A percentile compares a stretch with the other conserved stretches of the same genome.
Evolutionary conservation across 1,284 basidiomycete genomes (phyloP).

Genomic region (Cryptococcus sp.): DNA sequence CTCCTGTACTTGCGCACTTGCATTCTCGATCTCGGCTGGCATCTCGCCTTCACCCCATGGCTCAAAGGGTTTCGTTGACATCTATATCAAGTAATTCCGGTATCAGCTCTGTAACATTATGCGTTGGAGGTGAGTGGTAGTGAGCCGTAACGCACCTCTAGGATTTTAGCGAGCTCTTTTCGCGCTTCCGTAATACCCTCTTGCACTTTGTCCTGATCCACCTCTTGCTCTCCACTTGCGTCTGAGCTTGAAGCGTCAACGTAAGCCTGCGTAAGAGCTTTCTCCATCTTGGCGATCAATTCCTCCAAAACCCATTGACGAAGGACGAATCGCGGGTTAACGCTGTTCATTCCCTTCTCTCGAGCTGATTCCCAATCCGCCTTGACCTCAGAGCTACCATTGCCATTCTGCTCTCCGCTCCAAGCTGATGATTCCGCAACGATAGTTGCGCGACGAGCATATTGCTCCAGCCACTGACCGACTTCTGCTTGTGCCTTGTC

Average conservation of each 20-base stretch:
- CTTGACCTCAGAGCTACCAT: too few relatives aligned
- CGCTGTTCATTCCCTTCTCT: constrained; percentile 47
- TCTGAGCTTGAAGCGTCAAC: constrained; percentile 2
- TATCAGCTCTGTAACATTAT: background rate
- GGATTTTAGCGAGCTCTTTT: constrained; percentile 24
- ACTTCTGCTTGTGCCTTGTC: background rate
- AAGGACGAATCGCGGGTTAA: constrained; percentile 84
- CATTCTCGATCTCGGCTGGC: constrained; percentile 54
- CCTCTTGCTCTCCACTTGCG: constrained; percentile 11
- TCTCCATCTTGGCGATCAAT: constrained; percentile 71
- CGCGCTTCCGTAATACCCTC: constrained; percentile 30
- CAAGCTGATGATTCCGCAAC: constrained; percentile 52
- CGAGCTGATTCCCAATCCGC: constrained; percentile 41
- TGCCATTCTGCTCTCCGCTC: constrained; percentile 16
- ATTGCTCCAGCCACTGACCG: constrained; percentile 69
- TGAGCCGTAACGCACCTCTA: constrained; percentile 23
- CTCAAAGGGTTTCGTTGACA: constrained; percentile 62
- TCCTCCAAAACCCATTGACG: constrained; percentile 93
- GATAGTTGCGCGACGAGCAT: constrained; percentile 62
- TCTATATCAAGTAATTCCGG: constrained; percentile 55
- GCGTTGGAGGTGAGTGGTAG: background rate
- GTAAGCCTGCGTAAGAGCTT: constrained; percentile 62
- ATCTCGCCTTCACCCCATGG: constrained; percentile 20
- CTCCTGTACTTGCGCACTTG: constrained; percentile 58
- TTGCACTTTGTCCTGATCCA: constrained; percentile 14